phyloP scores from a whole-genome alignment of 441 rosid genomes.

The Croton laevigatus region DNA sequence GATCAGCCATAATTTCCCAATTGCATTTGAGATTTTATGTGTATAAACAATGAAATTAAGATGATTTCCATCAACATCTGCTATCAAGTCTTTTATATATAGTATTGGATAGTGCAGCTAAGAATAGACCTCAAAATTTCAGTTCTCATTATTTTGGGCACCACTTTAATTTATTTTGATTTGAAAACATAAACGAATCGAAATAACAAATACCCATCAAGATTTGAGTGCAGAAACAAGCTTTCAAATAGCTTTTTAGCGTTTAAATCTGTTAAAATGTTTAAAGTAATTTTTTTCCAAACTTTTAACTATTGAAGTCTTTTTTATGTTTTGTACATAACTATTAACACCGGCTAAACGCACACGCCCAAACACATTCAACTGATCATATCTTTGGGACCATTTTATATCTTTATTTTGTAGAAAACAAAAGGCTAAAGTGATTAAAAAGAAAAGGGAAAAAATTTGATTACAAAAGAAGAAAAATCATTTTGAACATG shows the following conservation, averaged over 20 bases:
- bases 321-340: too few species aligned
- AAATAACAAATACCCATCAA: conserved; percentile 6
- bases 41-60: background rate
- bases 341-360: too few species aligned
- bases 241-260: too few species aligned
- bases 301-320: too few species aligned
- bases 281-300: too few species aligned
- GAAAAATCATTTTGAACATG: conserved; percentile 1
- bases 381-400: conserved; percentile 23
- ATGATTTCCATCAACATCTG: conserved; percentile 1
- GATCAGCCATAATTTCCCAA: background rate
- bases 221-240: background rate
- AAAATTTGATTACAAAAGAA: background rate
- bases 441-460: conserved; percentile 4
- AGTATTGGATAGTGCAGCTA: background rate
- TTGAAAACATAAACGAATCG: conserved; percentile 11
- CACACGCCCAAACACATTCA: conserved; percentile 28
- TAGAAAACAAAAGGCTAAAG: conserved; percentile 3
- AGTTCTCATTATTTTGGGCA: background rate
- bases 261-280: too few species aligned
- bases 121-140: background rate
- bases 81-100: background rate
- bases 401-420: conserved; percentile 11
- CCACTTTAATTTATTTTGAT: conserved; percentile 4
- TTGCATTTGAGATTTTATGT: background rate